Evolutionary conservation across 78 protist species (phyloP).

Genomic region (Monocercomonoides exilis): DNA sequence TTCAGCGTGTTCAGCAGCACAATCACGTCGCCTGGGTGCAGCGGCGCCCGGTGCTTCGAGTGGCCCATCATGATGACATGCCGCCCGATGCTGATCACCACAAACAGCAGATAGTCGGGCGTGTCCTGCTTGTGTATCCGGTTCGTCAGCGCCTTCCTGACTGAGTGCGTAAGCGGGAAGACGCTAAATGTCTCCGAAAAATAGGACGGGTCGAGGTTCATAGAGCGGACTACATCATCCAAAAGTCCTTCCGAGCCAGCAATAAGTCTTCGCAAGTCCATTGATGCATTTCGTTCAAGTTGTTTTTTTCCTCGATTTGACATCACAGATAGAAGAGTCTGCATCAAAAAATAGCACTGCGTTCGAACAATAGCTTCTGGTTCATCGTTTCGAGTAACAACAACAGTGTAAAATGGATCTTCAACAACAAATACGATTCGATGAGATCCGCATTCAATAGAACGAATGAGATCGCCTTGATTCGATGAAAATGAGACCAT

Average conservation of each 20-base stretch:
- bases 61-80: neutral
- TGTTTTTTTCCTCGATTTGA: neutral
- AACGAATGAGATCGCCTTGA: neutral
- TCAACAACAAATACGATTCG: neutral
- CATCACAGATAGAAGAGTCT: neutral
- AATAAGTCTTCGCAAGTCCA: neutral
- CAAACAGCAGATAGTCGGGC: neutral
- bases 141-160: neutral
- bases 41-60: neutral
- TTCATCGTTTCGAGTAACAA: neutral
- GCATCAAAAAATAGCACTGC: neutral
- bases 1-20: neutral
- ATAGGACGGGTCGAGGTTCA: neutral
- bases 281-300: neutral
- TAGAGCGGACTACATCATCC: neutral
- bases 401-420: constrained; percentile 1
- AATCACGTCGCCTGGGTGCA: neutral
- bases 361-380: neutral
- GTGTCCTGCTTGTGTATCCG: neutral
- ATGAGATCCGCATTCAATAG: neutral
- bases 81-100: neutral
- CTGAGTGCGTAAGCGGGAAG: neutral
- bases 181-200: neutral
- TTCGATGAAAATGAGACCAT: neutral
- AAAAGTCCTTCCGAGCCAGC: neutral